These are phyloP conservation scores for Simplicillium sp. DNA, from an alignment of 2,329 filamentous ascomycete species.

Conservation along the genomic window DNA sequence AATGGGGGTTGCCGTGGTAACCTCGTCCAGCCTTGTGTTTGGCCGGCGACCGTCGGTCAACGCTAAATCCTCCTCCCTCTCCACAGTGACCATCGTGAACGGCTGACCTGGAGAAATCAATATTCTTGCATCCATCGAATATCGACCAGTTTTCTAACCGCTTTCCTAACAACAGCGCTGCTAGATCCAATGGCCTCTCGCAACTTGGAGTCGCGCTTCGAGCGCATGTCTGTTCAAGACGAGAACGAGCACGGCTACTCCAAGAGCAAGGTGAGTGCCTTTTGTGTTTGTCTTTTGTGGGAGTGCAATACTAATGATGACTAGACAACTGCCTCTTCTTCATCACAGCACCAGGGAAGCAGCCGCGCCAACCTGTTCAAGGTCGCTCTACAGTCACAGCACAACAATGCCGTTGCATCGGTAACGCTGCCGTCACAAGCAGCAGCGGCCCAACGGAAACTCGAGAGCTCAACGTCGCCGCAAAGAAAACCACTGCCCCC, in stretches of 20 bases:
- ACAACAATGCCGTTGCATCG: slow-evolving; percentile 53
- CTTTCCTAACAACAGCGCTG: slow-evolving; percentile 2
- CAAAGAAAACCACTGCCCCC: slow-evolving; percentile 38
- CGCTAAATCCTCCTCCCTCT: too few species aligned
- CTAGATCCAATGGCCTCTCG: slow-evolving; percentile 56
- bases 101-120: too few species aligned
- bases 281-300: too few species aligned
- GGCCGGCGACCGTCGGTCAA: too few species aligned
- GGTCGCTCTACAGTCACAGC: slow-evolving; percentile 72
- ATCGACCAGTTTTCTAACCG: slow-evolving; percentile 2
- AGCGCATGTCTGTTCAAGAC: slow-evolving; percentile 82
- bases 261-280: slow-evolving; percentile 63
- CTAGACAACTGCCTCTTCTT: too few species aligned
- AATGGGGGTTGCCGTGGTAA: too few species aligned
- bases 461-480: slow-evolving; percentile 37
- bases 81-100: too few species aligned
- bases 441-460: slow-evolving; percentile 48
- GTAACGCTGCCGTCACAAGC: slow-evolving; percentile 61
- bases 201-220: slow-evolving; percentile 76
- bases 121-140: too few species aligned
- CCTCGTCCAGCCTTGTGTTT: too few species aligned
- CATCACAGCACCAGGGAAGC: slow-evolving; percentile 9
- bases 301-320: too few species aligned
- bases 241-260: slow-evolving; percentile 66
- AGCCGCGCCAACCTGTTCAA: slow-evolving; percentile 79